These are phyloP conservation scores for Beta corolliflora DNA, from an alignment of 179 eudicot genomes.

Conservation along the genomic window DNA sequence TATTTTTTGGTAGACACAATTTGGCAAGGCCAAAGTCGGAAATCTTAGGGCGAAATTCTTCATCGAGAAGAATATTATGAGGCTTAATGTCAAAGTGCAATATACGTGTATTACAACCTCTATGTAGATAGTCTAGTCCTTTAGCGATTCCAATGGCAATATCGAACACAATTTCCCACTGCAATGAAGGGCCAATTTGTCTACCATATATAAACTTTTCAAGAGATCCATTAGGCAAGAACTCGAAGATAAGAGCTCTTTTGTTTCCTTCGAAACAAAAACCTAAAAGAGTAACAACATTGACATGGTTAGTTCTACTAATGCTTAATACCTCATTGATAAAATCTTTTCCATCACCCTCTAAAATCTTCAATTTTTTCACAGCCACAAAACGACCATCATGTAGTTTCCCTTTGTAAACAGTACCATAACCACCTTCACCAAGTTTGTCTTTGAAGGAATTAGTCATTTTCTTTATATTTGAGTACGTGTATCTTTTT, in stretches of 20 bases:
- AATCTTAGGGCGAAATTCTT: slow-evolving; percentile 29
- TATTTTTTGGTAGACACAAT: slow-evolving; percentile 12
- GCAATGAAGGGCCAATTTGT: neutral
- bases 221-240: slow-evolving; percentile 31
- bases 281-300: slow-evolving; percentile 27
- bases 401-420: slow-evolving; percentile 22
- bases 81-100: slow-evolving; percentile 39
- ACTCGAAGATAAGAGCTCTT: slow-evolving; percentile 31
- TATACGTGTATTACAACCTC: slow-evolving; percentile 27
- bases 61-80: slow-evolving; percentile 15
- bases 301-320: slow-evolving; percentile 25
- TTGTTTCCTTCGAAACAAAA: slow-evolving; percentile 23
- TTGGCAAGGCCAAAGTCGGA: slow-evolving; percentile 37
- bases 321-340: slow-evolving; percentile 29
- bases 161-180: slow-evolving; percentile 11
- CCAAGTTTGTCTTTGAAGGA: slow-evolving; percentile 27
- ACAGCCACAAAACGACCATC: slow-evolving; percentile 27
- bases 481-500: slow-evolving; percentile 14
- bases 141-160: slow-evolving; percentile 27
- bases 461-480: slow-evolving; percentile 21
- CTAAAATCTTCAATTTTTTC: slow-evolving; percentile 18
- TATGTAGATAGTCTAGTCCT: slow-evolving; percentile 30
- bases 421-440: slow-evolving; percentile 29
- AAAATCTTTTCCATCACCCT: slow-evolving; percentile 23
- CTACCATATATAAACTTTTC: slow-evolving; percentile 23